These are phyloP conservation scores for Neofusicoccum ribis DNA, from an alignment of 2,329 filamentous ascomycete species.

Conservation along the genomic window DNA sequence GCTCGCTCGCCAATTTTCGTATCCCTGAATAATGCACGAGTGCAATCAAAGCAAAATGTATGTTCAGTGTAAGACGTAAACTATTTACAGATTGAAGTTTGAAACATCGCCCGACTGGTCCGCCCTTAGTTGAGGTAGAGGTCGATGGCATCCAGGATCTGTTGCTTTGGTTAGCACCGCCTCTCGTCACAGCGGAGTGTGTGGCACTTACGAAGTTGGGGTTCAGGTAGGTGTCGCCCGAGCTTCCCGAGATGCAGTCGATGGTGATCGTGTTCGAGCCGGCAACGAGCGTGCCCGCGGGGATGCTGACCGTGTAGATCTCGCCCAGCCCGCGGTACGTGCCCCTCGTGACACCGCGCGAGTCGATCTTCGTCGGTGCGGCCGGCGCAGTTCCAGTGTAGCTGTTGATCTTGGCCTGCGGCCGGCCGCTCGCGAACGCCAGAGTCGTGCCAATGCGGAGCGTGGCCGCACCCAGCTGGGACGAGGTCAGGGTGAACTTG, in stretches of 20 bases:
- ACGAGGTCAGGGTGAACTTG: slow-evolving; percentile 57
- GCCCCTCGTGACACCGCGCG: slow-evolving; percentile 64
- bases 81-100: slow-evolving; percentile 4
- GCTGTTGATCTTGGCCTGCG: slow-evolving; percentile 57
- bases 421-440: slow-evolving; percentile 60
- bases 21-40: slow-evolving; percentile 2
- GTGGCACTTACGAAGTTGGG: slow-evolving; percentile 55
- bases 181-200: slow-evolving; percentile 19
- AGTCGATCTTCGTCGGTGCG: slow-evolving; percentile 64
- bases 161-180: background rate
- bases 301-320: slow-evolving; percentile 62
- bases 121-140: background rate
- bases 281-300: slow-evolving; percentile 55
- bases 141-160: slow-evolving; percentile 10
- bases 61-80: slow-evolving; percentile 7
- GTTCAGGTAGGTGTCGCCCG: slow-evolving; percentile 55
- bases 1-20: background rate
- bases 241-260: slow-evolving; percentile 59
- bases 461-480: slow-evolving; percentile 53
- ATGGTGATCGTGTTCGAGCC: slow-evolving; percentile 65
- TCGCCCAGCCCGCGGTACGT: slow-evolving; percentile 65
- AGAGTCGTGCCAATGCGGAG: slow-evolving; percentile 67
- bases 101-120: background rate
- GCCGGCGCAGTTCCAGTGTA: slow-evolving; percentile 52
- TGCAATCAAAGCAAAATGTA: background rate